Base-by-base conservation (phyloP, 352 stramenopile species). In the Globisporangium paddicum region DNA sequence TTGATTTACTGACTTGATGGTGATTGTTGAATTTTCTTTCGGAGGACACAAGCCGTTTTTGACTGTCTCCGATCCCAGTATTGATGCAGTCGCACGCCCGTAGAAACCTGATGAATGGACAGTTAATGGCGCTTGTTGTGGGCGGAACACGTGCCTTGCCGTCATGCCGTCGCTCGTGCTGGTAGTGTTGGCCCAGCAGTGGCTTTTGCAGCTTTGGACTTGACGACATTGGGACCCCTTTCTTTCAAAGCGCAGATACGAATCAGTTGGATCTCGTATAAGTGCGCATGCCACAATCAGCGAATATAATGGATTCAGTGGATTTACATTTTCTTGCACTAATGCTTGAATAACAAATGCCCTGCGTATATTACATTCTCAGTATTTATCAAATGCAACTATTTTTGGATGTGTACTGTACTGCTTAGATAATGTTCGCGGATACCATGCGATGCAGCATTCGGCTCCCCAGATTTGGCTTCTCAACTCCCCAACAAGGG, bases 1-100 rank as follows among this genome's bases (percentile, higher is more conserved):
- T 40, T 41, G 47, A 54, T 28, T 54, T 54, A n/a, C 19, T 35
- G n/a, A 54, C 47, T 54, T 54, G 13, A 35, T 35, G n/a, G 30
- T 55, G 30, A 55, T 55, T 55, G 30, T 55, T 55, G 48, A 44
- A 55, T 50, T 50, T 50, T 50, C 44, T 50, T 50, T 50, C 23
- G 44, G 30, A 26, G 19, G n/a, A n/a, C n/a, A n/a, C n/a, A n/a
- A n/a, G 28, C 28, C 28, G 6, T 6, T 32, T 32, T 32, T 32
- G 28, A n/a, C 28, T 48, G 21, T 30, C 21, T 28, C 21, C 34
- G 19, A 34, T 34, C 44, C 23, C 44, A 48, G 6, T 32, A 6
- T 21, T 50, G 34, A 38, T 38, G 34, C 34, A 16, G 34, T 38
- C 34, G 34, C 34, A 38, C 44, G 28, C 21, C 32, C 26, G 28